Evolutionary conservation across 179 eudicot genomes (phyloP).

Genomic region (Amaranthus tricolor): DNA sequence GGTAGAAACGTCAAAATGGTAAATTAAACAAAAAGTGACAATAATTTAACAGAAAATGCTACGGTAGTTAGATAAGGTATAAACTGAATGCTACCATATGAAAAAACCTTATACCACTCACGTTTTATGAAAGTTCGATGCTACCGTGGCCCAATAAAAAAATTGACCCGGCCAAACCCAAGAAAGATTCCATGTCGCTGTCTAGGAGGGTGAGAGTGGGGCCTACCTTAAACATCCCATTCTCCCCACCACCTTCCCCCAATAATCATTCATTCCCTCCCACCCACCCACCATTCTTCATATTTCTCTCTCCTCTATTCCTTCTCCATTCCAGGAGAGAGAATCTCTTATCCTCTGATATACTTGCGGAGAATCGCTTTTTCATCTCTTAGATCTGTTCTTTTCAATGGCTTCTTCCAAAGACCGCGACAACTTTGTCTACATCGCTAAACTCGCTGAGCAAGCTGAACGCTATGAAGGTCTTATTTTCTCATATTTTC

Average conservation of each 20-base stretch:
- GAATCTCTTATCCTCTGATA: background rate
- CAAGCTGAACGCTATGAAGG: conserved; percentile 31
- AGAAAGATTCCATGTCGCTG: conserved; percentile 20
- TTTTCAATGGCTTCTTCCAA: conserved; percentile 24
- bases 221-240: background rate
- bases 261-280: background rate
- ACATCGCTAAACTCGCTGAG: conserved; percentile 26
- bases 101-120: too few relatives aligned
- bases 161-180: conserved; percentile 9
- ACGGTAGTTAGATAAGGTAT: too few relatives aligned
- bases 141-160: too few relatives aligned
- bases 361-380: background rate
- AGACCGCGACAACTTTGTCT: conserved; percentile 25
- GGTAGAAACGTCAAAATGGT: too few relatives aligned
- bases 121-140: too few relatives aligned
- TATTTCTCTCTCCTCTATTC: conserved; percentile 18
- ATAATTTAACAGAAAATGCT: too few relatives aligned
- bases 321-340: background rate
- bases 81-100: too few relatives aligned
- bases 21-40: too few relatives aligned
- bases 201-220: background rate
- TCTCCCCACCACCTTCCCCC: background rate
- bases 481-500: background rate
- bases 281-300: conserved; percentile 2
- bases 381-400: conserved; percentile 14